Percentiles rank a stretch among this genome's conserved stretches.
phyloP scores from a whole-genome alignment of 805 yeast species.

The Lipomyces lipofer region DNA sequence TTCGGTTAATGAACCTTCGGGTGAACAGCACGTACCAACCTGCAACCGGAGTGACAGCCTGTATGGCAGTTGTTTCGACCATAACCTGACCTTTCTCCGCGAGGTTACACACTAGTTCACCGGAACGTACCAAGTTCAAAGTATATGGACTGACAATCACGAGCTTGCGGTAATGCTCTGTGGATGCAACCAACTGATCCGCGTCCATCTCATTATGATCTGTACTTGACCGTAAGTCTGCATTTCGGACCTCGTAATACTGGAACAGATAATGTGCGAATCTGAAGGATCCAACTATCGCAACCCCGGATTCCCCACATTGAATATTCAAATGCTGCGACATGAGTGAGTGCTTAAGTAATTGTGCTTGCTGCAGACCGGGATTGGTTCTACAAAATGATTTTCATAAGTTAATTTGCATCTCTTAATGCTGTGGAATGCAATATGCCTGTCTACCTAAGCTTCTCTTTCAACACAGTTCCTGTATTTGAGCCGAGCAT shows the following conservation, averaged over 20 bases:
- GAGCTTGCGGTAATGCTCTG: too few relatives aligned
- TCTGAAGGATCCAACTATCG: background rate
- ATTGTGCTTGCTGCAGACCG: slow-evolving; percentile 1
- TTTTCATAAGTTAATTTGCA: too few relatives aligned
- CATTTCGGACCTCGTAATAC: background rate
- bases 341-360: background rate
- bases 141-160: too few relatives aligned
- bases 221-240: background rate
- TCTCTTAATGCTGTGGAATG: too few relatives aligned
- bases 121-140: background rate
- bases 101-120: background rate
- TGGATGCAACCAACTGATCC: too few relatives aligned
- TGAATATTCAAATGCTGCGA: background rate
- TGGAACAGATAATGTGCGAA: background rate
- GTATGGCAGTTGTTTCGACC: background rate
- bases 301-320: background rate
- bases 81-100: background rate
- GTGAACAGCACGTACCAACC: background rate
- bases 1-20: background rate
- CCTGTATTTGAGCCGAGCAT: background rate
- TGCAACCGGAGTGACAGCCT: background rate
- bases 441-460: too few relatives aligned
- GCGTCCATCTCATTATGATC: background rate
- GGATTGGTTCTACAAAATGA: background rate
- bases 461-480: too few relatives aligned